A percentile compares a stretch with the other conserved stretches of the same genome.
These are phyloP conservation scores for Musa troglodytarum DNA, from an alignment of 176 grass and related monocot species.

Conservation along the genomic window DNA sequence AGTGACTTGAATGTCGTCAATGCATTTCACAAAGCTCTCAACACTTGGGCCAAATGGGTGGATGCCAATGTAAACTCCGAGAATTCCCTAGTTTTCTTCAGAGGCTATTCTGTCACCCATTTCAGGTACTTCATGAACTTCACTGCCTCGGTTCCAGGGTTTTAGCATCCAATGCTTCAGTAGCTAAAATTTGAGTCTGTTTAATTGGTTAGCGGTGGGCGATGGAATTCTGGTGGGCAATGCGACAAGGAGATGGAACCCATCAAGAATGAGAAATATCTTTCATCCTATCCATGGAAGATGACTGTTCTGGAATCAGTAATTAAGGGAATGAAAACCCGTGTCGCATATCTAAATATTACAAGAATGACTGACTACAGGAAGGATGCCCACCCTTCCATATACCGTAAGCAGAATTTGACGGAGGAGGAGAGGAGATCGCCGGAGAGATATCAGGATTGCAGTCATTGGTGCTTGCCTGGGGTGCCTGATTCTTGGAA, in stretches of 20 bases:
- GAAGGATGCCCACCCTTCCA: constrained; percentile 84
- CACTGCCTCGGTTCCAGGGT: background rate
- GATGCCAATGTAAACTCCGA: constrained; percentile 67
- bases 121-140: constrained; percentile 37
- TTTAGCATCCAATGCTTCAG: background rate
- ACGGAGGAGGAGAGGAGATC: constrained; percentile 53
- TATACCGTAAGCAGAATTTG: constrained; percentile 61
- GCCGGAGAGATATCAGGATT: constrained; percentile 64
- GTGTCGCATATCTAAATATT: constrained; percentile 68
- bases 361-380: constrained; percentile 90
- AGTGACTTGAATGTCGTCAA: constrained; percentile 63
- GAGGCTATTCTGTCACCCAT: constrained; percentile 94
- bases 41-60: constrained; percentile 88
- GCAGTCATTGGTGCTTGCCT: constrained; percentile 83
- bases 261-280: constrained; percentile 65
- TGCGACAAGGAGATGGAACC: constrained; percentile 78
- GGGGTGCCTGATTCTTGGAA: constrained; percentile 86
- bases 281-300: constrained; percentile 61
- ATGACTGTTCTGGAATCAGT: constrained; percentile 60
- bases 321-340: constrained; percentile 72
- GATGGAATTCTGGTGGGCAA: constrained; percentile 90
- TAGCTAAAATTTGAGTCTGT: constrained; percentile 11
- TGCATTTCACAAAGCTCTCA: constrained; percentile 87
- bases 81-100: constrained; percentile 61
- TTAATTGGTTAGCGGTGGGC: constrained; percentile 55